A percentile compares a stretch with the other conserved stretches of the same genome.
Conservation (phyloP, 176 grass and related monocot genomes). For the Puya raimondii region DNA sequence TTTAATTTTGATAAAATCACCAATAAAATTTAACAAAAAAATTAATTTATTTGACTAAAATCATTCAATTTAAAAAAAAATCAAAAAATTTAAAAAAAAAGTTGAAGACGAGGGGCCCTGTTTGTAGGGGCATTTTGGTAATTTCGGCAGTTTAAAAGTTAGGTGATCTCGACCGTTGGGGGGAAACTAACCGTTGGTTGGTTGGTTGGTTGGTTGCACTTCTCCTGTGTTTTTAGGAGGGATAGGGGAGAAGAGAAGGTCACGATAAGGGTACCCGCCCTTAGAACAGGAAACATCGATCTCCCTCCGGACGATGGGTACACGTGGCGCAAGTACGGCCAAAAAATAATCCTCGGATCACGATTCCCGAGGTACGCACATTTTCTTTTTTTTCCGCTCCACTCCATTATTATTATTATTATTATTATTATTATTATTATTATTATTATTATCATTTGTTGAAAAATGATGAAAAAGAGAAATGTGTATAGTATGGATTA, state of each 20-base stretch:
- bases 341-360: slow-evolving; percentile 68
- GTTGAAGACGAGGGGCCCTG: too few species aligned
- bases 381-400: neutral
- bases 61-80: too few species aligned
- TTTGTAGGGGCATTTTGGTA: neutral
- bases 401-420: neutral
- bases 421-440: neutral
- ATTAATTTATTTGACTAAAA: too few species aligned
- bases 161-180: neutral
- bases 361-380: slow-evolving; percentile 52
- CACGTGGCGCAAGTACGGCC: slow-evolving; percentile 93
- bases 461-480: too few species aligned
- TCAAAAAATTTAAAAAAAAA: too few species aligned
- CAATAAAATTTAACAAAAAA: too few species aligned
- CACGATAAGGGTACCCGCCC: slow-evolving; percentile 29
- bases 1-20: too few species aligned
- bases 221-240: slow-evolving; percentile 27
- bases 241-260: slow-evolving; percentile 25
- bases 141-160: neutral
- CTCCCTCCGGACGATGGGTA: slow-evolving; percentile 75
- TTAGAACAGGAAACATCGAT: slow-evolving; percentile 52
- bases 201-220: neutral
- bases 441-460: too few species aligned
- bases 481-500: too few species aligned
- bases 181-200: neutral